A percentile compares a stretch with the other conserved stretches of the same genome.
phyloP scores from a whole-genome alignment of 495 filamentous ascomycete species.

The Venustampulla echinocandica region DNA sequence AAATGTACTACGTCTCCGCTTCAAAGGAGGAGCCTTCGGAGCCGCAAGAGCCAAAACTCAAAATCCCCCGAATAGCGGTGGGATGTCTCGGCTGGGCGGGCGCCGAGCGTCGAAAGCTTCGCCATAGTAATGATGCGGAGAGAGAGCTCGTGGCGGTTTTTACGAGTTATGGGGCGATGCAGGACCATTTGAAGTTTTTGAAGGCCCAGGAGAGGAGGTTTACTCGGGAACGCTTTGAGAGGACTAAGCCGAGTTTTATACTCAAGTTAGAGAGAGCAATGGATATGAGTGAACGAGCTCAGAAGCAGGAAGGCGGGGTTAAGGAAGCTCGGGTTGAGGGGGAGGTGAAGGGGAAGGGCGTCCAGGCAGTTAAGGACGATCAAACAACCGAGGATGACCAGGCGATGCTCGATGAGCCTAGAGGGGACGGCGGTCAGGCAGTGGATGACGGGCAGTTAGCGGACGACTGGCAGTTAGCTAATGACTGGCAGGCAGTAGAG shows the following conservation, averaged over 20 bases:
- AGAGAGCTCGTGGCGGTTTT: constrained; percentile 15
- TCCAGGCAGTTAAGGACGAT: too few species aligned
- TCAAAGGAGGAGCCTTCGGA: too few species aligned
- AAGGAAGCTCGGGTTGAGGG: too few species aligned
- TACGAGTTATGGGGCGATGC: constrained; percentile 11
- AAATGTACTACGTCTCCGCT: constrained; percentile 7
- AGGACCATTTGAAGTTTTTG: constrained; percentile 7
- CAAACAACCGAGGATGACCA: too few species aligned
- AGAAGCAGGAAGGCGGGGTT: too few species aligned
- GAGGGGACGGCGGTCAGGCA: too few species aligned
- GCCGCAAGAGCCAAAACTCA: not conserved
- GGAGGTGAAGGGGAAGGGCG: too few species aligned
- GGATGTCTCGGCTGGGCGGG: constrained; percentile 19
- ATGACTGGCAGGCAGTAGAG: too few species aligned
- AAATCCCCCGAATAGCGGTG: constrained; percentile 13
- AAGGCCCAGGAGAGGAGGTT: constrained; percentile 13
- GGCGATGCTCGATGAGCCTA: too few species aligned
- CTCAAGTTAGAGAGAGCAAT: constrained; percentile 6
- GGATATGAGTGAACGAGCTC: not conserved
- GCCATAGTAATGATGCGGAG: constrained; percentile 12
- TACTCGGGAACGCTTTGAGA: constrained; percentile 5
- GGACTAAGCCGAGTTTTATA: constrained; percentile 2
- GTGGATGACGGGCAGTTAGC: too few species aligned
- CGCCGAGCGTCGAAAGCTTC: constrained; percentile 3
- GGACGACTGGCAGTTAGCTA: too few species aligned